phyloP scores from a whole-genome alignment of 257 asterid species.

The Solanum tarapatanum region DNA sequence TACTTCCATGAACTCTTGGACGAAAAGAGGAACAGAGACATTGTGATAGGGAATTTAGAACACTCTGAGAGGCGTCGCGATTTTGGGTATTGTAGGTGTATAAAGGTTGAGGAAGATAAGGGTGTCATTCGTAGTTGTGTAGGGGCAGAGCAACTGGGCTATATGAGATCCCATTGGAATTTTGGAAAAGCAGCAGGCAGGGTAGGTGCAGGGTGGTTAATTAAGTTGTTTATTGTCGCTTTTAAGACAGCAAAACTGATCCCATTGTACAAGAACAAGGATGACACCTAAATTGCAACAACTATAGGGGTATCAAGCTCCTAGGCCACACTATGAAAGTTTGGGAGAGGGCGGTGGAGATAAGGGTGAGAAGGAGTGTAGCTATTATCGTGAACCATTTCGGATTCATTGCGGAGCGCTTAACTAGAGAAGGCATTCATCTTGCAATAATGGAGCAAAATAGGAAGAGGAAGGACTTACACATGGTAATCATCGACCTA shows the following conservation, averaged over 20 bases:
- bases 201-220: not conserved
- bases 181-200: not conserved
- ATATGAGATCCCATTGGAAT: not conserved
- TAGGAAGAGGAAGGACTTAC: not conserved
- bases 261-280: not conserved
- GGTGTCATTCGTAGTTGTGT: not conserved
- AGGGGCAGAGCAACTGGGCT: not conserved
- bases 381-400: not conserved
- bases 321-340: not conserved
- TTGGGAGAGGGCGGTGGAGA: not conserved
- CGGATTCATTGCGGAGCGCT: not conserved
- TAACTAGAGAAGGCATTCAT: not conserved
- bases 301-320: not conserved
- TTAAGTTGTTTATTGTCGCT: not conserved
- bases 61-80: not conserved
- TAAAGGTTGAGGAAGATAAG: not conserved
- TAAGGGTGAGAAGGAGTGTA: not conserved
- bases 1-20: not conserved
- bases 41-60: not conserved
- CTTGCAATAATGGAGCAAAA: not conserved
- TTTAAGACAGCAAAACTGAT: not conserved
- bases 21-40: not conserved
- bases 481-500: not conserved
- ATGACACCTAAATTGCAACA: not conserved
- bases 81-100: not conserved